A percentile compares a stretch with the other conserved stretches of the same genome.
phyloP scores from a whole-genome alignment of 352 stramenopile genomes.

The Phytopythium oedochilum region DNA sequence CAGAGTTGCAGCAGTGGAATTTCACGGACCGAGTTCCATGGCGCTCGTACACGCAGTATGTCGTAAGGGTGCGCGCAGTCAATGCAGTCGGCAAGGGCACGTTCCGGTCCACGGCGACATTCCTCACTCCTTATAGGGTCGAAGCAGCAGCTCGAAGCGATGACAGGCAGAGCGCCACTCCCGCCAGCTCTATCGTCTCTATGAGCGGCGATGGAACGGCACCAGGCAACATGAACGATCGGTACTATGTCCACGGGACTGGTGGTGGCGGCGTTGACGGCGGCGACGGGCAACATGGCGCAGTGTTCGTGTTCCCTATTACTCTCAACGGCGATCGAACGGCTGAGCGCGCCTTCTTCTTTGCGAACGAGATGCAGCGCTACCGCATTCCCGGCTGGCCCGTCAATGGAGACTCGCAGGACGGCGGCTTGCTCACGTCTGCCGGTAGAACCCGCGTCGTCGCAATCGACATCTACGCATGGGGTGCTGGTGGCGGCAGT shows the following conservation, averaged over 20 bases:
- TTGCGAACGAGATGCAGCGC: conserved; percentile 18
- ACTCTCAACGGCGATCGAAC: conserved; percentile 35
- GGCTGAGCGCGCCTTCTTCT: conserved; percentile 41
- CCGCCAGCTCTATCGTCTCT: background rate
- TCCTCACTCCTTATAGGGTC: conserved; percentile 33
- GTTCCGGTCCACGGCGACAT: conserved; percentile 21
- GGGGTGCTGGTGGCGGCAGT: conserved; percentile 70
- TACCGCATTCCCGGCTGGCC: conserved; percentile 19
- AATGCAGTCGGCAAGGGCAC: conserved; percentile 18
- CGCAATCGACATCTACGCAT: conserved; percentile 64
- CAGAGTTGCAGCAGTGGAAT: background rate
- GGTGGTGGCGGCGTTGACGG: conserved; percentile 33
- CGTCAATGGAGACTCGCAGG: too few relatives aligned
- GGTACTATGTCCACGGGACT: conserved; percentile 58
- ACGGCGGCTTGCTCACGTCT: background rate
- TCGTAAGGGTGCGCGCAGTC: conserved; percentile 31
- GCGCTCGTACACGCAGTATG: conserved; percentile 33
- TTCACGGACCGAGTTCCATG: conserved; percentile 7
- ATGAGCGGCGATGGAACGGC: conserved; percentile 20
- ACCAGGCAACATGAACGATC: conserved; percentile 42
- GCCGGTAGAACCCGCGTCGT: conserved; percentile 34
- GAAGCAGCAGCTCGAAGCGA: background rate
- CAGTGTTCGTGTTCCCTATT: conserved; percentile 58
- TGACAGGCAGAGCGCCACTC: background rate
- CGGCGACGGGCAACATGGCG: conserved; percentile 37